Conservation (phyloP, 345 rosid genomes). For the Carallia pectinifolia region DNA sequence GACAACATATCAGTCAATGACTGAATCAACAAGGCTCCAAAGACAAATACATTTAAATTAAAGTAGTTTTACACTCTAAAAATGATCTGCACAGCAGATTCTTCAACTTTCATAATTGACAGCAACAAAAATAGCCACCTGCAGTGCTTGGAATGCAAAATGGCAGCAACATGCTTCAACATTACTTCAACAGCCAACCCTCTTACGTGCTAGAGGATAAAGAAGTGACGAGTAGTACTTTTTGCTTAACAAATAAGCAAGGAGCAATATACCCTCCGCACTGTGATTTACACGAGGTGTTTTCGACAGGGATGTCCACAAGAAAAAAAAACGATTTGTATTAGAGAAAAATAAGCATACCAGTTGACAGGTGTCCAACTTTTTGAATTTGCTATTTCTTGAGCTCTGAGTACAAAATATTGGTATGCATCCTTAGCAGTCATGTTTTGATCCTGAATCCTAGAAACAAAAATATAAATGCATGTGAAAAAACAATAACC, state of each 20-base stretch:
- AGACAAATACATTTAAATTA: too few species aligned
- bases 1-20: too few species aligned
- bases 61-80: too few species aligned
- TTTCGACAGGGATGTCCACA: not conserved
- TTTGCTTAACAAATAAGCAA: not conserved
- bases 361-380: slow-evolving; percentile 86
- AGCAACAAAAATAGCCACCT: too few species aligned
- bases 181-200: not conserved
- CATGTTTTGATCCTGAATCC: slow-evolving; percentile 70
- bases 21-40: too few species aligned
- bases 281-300: not conserved
- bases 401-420: slow-evolving; percentile 78
- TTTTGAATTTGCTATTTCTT: slow-evolving; percentile 73
- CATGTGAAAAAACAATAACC: not conserved
- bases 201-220: too few species aligned
- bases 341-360: slow-evolving; percentile 30
- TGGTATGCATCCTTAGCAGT: slow-evolving; percentile 65
- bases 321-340: not conserved
- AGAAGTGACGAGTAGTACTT: not conserved
- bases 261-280: too few species aligned
- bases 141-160: too few species aligned
- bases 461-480: slow-evolving; percentile 29
- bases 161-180: too few species aligned
- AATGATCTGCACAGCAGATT: too few species aligned
- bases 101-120: too few species aligned